Evolutionary conservation across 169 alveolate genomes (phyloP), one percentile per base, ranked within the genome.

Genomic region (Plasmodium vivax): DNA sequence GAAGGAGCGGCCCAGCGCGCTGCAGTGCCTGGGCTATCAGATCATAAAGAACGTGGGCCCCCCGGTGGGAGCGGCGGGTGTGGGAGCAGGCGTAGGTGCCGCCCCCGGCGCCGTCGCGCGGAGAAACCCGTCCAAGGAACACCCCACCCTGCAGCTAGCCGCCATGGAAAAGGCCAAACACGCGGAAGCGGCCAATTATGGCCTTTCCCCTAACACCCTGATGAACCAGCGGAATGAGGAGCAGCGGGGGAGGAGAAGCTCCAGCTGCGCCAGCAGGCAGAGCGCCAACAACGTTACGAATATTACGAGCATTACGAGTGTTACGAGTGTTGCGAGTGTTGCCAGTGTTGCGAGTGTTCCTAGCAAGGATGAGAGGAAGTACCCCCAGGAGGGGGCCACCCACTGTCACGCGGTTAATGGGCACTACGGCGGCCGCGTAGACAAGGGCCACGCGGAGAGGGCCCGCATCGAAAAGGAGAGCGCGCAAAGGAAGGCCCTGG

Each of bases 1-100:
- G n/a, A 80, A 92, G 16, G 94, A 95, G 19, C 88, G 98, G 14
- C 96, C 98, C 34, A 95, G 97, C 38, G 98, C 98, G 9, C 54
- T 95, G 14, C 97, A 96, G 43, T 95, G 97, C 51, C 93, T 96
- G 30, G 98, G 98, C 12, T 85, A 91, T 51, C 84, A 88, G 23
- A 87, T 96, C 9, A 94, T 96, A 88, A 95, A 95, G 81, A 95
- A 93, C 51, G 96, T 96, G 1, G 87, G 95, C 4, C 72, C 81
- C 3, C 32, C 87, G 58, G 27, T 23, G 27, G 27, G 27, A 23
- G 27, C 27, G 27, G 27, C 27, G 27, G 27, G 27, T 23, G 27
- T 23, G 27, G 27, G 27, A 23, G 27, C 27, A 23, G 27, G 27
- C 27, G 27, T 23, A 23, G 27, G 27, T 68, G 0, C 77, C 6